Base-by-base conservation (phyloP, 2,329 filamentous ascomycete genomes). In the Clonostachys solani region DNA sequence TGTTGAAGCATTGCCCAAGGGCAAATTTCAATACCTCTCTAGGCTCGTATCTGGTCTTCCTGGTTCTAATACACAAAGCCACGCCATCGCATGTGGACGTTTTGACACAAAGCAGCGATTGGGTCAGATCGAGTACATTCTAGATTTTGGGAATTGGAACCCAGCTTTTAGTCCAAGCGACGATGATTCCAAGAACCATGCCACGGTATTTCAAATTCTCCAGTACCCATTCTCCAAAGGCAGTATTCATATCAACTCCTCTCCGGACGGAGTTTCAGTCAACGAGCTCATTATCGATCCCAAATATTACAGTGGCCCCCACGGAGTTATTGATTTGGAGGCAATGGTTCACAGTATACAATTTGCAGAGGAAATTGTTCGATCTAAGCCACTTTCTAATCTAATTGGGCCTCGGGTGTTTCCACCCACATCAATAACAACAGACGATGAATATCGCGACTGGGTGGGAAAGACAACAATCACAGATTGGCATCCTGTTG, bases 211-310 rank as follows among this genome's bases (percentile, higher is more conserved):
- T 5, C 18, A 19, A 19, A 5, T 19, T 19, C 18, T 19, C 18
- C 18, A 77, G 38, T 83, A 84, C 49, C 81, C 81, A 1, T 76
- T 80, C 56, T 80, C 76, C 3, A 72, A 80, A 1, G 82, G 82
- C 8, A 69, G 69, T 40, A 74, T 82, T 47, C 83, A 84, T 63
- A 78, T 84, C 18, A 19, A 19, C 18, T 19, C 18, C 18, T 19
- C 18, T 49, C 62, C 62, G 12, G 67, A 67, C 8, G 43, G 65
- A 1, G 67, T 74, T 43, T 59, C 69, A 6, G 56, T 5, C 58
- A 8, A 68, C 70, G 7, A 60, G 67, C 34, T 71, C 74, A 1
- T 43, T 7, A 78, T 83, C 54, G 74, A 84, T 50, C 77, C 77
- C 16, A 71, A 71, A 33, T 83, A 73, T 64, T 73, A 83, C 55